Percentiles rank a stretch among this genome's conserved stretches.
These are phyloP conservation scores for Coemansia nantahalensis DNA, from an alignment of 192 early-diverging fungal genomes.

Conservation along the genomic window DNA sequence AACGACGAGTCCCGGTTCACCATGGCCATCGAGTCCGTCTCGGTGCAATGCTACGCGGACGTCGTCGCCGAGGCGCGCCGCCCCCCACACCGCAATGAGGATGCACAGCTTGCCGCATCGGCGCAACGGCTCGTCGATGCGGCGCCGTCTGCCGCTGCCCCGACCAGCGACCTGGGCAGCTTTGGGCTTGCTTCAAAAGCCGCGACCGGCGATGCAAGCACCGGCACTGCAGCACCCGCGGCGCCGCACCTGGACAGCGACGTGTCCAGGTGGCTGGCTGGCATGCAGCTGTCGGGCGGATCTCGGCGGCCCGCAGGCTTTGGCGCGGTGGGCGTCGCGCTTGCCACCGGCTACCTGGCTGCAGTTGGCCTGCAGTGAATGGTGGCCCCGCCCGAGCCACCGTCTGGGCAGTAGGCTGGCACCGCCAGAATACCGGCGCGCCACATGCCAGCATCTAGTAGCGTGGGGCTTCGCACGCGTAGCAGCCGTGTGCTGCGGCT, in stretches of 20 bases:
- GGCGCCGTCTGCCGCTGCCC: conserved; percentile 3
- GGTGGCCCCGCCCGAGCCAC: too few species aligned
- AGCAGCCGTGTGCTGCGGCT: too few species aligned
- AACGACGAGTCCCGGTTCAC: conserved; percentile 37
- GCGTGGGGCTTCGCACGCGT: too few species aligned
- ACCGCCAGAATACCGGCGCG: too few species aligned
- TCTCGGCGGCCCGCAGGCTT: neutral
- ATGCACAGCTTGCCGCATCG: neutral
- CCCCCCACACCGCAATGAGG: neutral
- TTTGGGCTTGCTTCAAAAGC: conserved; percentile 26
- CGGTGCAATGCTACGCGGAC: conserved; percentile 54
- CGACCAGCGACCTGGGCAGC: conserved; percentile 26
- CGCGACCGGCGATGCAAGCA: neutral
- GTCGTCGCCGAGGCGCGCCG: conserved; percentile 7
- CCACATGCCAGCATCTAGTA: too few species aligned
- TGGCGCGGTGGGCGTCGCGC: neutral
- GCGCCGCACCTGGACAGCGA: conserved; percentile 7
- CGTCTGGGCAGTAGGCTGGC: too few species aligned
- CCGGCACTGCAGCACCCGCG: neutral
- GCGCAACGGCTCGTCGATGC: neutral
- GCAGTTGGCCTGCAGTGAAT: too few species aligned
- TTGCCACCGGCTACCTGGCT: too few species aligned
- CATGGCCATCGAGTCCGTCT: conserved; percentile 53
- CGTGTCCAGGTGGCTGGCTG: conserved; percentile 43
- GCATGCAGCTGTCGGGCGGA: conserved; percentile 11